phyloP scores from a whole-genome alignment of 257 asterid genomes.

The Forsythia viridissima region DNA sequence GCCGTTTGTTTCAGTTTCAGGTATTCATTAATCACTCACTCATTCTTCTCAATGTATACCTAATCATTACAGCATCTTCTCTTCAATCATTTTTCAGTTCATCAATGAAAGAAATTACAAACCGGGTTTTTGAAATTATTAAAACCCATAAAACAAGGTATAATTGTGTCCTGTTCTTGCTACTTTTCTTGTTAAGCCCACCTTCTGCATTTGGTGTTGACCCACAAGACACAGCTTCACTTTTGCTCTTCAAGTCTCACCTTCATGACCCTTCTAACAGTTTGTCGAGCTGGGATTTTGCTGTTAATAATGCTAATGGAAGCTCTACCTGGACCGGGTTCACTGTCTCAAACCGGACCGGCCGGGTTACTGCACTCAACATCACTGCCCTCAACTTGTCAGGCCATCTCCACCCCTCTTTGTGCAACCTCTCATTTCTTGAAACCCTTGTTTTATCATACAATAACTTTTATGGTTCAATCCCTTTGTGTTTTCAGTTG shows the following conservation, averaged over 20 bases:
- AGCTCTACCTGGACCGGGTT: slow-evolving; percentile 51
- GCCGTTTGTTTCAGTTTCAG: not conserved
- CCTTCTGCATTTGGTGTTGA: slow-evolving; percentile 23
- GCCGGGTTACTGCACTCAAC: slow-evolving; percentile 65
- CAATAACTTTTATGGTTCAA: slow-evolving; percentile 51
- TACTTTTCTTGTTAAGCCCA: slow-evolving; percentile 1
- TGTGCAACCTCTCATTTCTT: slow-evolving; percentile 70
- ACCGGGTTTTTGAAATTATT: not conserved
- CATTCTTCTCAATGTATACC: not conserved
- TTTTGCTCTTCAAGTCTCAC: slow-evolving; percentile 60
- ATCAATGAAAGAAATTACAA: not conserved
- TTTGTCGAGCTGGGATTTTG: slow-evolving; percentile 53
- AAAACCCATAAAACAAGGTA: not conserved
- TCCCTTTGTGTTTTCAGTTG: slow-evolving; percentile 59
- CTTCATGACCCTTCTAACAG: slow-evolving; percentile 49
- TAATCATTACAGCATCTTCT: not conserved
- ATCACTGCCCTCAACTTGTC: slow-evolving; percentile 63
- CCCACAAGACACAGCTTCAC: slow-evolving; percentile 56
- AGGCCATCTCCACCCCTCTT: slow-evolving; percentile 59
- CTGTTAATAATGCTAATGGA: not conserved
- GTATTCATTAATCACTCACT: not conserved
- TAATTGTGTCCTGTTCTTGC: not conserved
- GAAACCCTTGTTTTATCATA: slow-evolving; percentile 63
- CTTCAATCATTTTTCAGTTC: not conserved
- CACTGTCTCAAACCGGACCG: slow-evolving; percentile 57